Evolutionary conservation across 2,329 filamentous ascomycete species (phyloP).

Genomic region (Cladosporium sp.): DNA sequence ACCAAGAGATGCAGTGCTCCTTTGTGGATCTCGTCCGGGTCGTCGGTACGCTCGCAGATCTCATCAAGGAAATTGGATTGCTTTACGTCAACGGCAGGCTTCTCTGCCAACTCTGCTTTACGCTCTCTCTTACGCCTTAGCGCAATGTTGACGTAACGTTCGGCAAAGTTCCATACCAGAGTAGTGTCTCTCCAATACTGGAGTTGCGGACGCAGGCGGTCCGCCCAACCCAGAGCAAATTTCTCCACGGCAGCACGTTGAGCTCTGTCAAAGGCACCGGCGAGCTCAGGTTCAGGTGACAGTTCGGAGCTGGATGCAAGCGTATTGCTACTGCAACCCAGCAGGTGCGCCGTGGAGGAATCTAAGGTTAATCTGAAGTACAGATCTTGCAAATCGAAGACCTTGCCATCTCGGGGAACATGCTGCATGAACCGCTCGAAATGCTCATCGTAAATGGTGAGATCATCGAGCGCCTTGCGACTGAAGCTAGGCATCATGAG

Average conservation of each 20-base stretch:
- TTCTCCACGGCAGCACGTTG: constrained; percentile 43
- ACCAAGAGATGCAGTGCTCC: constrained; percentile 52
- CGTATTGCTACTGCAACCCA: constrained; percentile 40
- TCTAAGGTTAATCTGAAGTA: constrained; percentile 54
- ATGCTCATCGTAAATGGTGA: neutral
- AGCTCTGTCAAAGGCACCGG: constrained; percentile 47
- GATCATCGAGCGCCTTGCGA: constrained; percentile 13
- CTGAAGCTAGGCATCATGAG: constrained; percentile 19
- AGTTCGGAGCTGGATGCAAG: constrained; percentile 26
- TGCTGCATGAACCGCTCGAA: constrained; percentile 11
- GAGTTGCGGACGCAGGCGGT: constrained; percentile 41
- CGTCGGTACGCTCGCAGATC: constrained; percentile 11
- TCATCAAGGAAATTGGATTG: constrained; percentile 13
- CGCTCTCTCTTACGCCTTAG: constrained; percentile 32
- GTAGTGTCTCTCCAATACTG: constrained; percentile 42
- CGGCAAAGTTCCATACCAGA: constrained; percentile 48
- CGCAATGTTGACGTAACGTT: constrained; percentile 50
- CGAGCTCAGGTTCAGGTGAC: constrained; percentile 42
- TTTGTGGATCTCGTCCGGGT: constrained; percentile 33
- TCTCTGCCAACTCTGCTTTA: neutral
- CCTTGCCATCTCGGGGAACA: constrained; percentile 47
- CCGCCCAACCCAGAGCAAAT: constrained; percentile 39
- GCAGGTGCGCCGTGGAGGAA: constrained; percentile 49
- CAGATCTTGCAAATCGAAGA: constrained; percentile 44
- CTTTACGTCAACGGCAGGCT: neutral